Base-by-base conservation (phyloP, 2,329 filamentous ascomycete genomes). In the Colletotrichum graminicola region DNA sequence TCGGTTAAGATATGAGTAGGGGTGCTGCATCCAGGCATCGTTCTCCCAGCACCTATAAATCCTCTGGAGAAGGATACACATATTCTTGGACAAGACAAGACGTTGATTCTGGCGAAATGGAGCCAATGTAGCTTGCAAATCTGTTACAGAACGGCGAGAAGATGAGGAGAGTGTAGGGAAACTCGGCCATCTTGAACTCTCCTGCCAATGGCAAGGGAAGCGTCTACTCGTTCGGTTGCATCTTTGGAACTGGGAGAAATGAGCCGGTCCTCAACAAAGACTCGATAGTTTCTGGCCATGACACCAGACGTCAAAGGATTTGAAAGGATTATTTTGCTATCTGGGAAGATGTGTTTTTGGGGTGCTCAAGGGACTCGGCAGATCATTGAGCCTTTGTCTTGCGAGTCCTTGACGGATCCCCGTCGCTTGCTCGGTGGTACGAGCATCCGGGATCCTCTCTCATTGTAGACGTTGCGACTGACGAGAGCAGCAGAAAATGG, bases 31-130 rank as follows among this genome's bases (percentile, higher is more conserved):
- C 7, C 2, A 3, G 2, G 26, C 41, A 5, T 32, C 45, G 11
- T 43, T 32, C 4, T 18, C 23, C 26, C 32, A 41, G 45, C 69
- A 73, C 3, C 11, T 21, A n/a, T 64, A 72, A 12, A n/a, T 39
- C 21, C 69, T 60, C 8, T 32, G 49, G 34, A 72, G 61, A 29
- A 67, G 36, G 21, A 68, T 61, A 26, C 68, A 73, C 64, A 73
- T 72, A 7, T 23, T 60, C n/a, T 52, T 16, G 26, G n/a, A 7
- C 0, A 6, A 32, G 8, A 26, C 5, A 14, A 29, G 21, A n/a
- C n/a, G 18, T 23, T 52, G 7, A 7, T 36, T 41, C 10, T 10
- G 4, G 43, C 36, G 18, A 4, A 21, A 18, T 36, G 18, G 6
- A 16, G 26, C 23, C 2, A 21, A 39, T 14, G 12, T 12, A 21